Percentiles rank a stretch among this genome's conserved stretches.
Conservation (phyloP, 2,329 filamentous ascomycete species). For the Colletotrichum horii region DNA sequence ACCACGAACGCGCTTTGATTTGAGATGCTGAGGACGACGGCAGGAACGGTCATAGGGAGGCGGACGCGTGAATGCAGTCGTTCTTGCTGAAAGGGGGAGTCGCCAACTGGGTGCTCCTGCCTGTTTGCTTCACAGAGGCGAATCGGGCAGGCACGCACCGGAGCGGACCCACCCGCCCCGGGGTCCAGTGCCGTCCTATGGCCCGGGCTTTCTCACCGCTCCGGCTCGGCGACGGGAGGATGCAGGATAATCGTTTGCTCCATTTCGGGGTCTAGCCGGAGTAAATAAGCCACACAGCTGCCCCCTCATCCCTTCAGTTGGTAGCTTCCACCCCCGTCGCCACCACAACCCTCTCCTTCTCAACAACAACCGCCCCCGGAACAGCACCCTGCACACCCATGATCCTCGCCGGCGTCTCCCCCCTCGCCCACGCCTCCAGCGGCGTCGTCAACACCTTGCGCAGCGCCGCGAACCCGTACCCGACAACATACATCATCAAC, state of each 20-base stretch:
- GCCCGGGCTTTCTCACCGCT: neutral
- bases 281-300: neutral
- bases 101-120: neutral
- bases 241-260: neutral
- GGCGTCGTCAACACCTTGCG: slow-evolving; percentile 12
- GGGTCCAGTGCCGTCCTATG: neutral
- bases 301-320: neutral
- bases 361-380: neutral
- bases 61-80: neutral
- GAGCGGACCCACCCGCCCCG: neutral
- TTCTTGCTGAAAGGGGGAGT: neutral
- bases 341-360: neutral
- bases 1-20: slow-evolving; percentile 13
- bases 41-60: neutral
- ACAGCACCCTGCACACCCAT: neutral
- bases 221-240: neutral
- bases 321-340: neutral
- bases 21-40: neutral
- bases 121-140: neutral
- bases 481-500: neutral
- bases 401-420: neutral
- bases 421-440: neutral
- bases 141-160: neutral
- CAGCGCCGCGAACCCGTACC: slow-evolving; percentile 3
- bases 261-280: neutral